Percentiles rank a stretch among this genome's conserved stretches.
Evolutionary conservation across 768 basidiomycete species (phyloP).

Genomic region (Lepiota brunneoincarnata): DNA sequence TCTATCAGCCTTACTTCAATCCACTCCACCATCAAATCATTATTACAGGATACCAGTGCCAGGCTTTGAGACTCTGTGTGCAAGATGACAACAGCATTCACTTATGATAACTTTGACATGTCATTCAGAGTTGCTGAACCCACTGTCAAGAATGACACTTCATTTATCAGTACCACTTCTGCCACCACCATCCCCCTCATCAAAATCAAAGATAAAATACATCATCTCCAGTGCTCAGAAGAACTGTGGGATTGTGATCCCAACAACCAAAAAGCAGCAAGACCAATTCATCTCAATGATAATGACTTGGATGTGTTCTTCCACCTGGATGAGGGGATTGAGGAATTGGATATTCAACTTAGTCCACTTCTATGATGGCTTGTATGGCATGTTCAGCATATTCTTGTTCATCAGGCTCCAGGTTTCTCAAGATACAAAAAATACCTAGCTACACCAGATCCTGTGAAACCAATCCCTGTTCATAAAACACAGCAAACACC

Average conservation of each 20-base stretch:
- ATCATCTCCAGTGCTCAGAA: slow-evolving; percentile 18
- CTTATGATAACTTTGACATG: slow-evolving; percentile 27
- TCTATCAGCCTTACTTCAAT: slow-evolving; percentile 19
- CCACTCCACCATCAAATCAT: slow-evolving; percentile 7
- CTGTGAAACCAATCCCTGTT: not conserved
- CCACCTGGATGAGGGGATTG: too few relatives aligned
- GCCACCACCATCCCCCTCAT: slow-evolving; percentile 19
- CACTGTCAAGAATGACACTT: slow-evolving; percentile 15
- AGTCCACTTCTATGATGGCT: too few relatives aligned
- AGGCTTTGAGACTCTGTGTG: slow-evolving; percentile 10
- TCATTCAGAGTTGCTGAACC: slow-evolving; percentile 17
- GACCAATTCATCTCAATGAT: not conserved
- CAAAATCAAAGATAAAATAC: slow-evolving; percentile 16
- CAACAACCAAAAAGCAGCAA: not conserved
- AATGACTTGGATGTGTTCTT: not conserved
- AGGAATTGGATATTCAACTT: too few relatives aligned
- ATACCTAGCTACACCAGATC: not conserved
- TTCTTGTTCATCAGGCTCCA: not conserved
- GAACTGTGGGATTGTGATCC: slow-evolving; percentile 15
- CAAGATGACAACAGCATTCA: slow-evolving; percentile 13
- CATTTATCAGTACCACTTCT: slow-evolving; percentile 23
- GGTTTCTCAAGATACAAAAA: not conserved
- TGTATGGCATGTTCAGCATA: not conserved
- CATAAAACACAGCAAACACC: not conserved
- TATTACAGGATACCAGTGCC: slow-evolving; percentile 14